Evolutionary conservation across 495 filamentous ascomycete genomes (phyloP).

Genomic region (Hyaloscypha finlandica): DNA sequence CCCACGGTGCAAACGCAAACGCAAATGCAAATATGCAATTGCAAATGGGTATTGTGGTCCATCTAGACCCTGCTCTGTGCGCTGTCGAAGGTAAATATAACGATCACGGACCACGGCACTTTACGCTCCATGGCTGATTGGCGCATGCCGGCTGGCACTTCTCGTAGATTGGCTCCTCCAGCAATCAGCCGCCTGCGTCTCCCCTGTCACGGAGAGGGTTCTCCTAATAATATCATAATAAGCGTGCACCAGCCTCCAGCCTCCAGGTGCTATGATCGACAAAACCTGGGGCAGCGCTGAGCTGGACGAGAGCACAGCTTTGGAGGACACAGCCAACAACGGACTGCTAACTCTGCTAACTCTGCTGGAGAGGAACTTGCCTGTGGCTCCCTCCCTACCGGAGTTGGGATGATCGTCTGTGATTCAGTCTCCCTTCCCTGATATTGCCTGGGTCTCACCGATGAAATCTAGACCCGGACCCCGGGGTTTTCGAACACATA

Average conservation of each 20-base stretch:
- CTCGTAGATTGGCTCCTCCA: conserved; percentile 2
- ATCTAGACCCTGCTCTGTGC: not conserved
- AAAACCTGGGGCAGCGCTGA: conserved; percentile 13
- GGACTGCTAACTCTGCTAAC: not conserved
- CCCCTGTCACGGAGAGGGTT: not conserved
- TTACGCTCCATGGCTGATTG: not conserved
- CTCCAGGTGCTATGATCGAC: conserved; percentile 11
- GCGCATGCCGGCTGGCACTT: not conserved
- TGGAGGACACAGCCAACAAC: not conserved
- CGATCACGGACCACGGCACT: not conserved
- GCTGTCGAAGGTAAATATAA: not conserved
- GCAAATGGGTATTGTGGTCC: not conserved
- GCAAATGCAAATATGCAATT: not conserved
- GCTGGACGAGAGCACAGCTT: not conserved
- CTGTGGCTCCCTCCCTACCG: not conserved
- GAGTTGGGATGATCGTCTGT: not conserved
- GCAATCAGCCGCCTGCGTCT: conserved; percentile 2
- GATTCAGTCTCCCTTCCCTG: not conserved
- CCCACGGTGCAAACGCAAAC: not conserved
- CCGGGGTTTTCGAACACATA: not conserved
- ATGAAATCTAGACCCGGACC: not conserved
- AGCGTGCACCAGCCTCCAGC: too few species aligned
- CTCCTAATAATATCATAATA: not conserved
- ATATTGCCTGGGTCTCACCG: not conserved
- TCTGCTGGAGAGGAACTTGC: not conserved